phyloP scores from a whole-genome alignment of 352 stramenopile species.

The Pythium chondricola region DNA sequence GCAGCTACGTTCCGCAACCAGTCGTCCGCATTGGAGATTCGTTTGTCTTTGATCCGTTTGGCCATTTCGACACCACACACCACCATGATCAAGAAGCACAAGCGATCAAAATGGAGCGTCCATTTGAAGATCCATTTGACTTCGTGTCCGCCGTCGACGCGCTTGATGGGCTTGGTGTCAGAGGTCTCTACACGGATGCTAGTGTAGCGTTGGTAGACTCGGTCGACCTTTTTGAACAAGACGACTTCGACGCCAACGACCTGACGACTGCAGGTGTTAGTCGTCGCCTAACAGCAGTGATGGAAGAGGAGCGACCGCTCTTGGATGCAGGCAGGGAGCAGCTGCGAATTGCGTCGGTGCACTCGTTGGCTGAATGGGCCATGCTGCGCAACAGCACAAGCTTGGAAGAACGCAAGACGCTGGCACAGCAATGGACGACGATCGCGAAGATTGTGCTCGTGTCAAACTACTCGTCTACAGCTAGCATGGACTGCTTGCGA shows the following conservation, averaged over 20 bases:
- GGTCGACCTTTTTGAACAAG: not conserved
- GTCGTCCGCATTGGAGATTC: not conserved
- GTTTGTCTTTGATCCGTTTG: not conserved
- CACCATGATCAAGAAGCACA: not conserved
- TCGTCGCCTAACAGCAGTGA: not conserved
- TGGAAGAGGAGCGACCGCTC: not conserved
- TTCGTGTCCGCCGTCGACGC: constrained; percentile 8
- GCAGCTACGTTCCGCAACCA: not conserved
- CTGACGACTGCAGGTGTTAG: not conserved
- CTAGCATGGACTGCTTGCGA: constrained; percentile 21
- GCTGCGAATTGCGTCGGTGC: not conserved
- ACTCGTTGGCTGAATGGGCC: constrained; percentile 14
- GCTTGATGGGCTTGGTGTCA: not conserved
- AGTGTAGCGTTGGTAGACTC: not conserved
- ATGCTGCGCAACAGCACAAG: constrained; percentile 9
- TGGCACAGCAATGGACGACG: constrained; percentile 18
- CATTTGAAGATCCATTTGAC: constrained; percentile 7
- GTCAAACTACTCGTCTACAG: constrained; percentile 4
- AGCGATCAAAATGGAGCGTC: not conserved
- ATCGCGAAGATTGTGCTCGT: constrained; percentile 12
- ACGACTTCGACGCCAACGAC: not conserved
- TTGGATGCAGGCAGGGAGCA: not conserved
- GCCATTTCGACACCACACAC: not conserved
- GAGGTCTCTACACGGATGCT: not conserved
- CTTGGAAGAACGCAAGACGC: not conserved